These are phyloP conservation scores for Dentipellis sp. DNA, from an alignment of 768 basidiomycete genomes.

Conservation along the genomic window DNA sequence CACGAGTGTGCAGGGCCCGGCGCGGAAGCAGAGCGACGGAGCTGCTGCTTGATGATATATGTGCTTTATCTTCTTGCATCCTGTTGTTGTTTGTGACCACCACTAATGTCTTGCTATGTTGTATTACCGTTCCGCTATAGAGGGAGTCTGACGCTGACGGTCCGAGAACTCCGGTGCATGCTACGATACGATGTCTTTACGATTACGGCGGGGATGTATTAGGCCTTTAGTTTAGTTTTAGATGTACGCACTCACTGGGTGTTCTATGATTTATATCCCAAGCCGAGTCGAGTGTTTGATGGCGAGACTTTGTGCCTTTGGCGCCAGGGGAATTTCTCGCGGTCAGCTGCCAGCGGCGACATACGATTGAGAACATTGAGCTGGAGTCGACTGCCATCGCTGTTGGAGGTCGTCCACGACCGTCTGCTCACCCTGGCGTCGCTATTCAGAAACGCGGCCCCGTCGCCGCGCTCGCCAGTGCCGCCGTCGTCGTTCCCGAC, in stretches of 20 bases:
- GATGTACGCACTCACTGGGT: no score
- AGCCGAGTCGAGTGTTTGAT: neutral
- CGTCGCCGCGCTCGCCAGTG: constrained; percentile 32
- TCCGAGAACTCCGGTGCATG: no score
- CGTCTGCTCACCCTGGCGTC: constrained; percentile 46
- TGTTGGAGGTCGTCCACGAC: constrained; percentile 1
- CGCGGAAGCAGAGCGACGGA: constrained; percentile 8
- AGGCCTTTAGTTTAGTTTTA: no score
- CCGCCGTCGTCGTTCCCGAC: constrained; percentile 35
- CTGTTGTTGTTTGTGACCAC: neutral
- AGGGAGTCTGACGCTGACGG: neutral
- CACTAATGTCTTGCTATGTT: constrained; percentile 2
- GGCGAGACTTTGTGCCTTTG: neutral
- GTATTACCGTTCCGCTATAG: neutral
- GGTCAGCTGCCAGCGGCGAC: neutral
- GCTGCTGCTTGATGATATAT: constrained; percentile 4
- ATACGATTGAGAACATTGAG: neutral
- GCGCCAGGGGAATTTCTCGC: neutral
- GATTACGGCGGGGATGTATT: no score
- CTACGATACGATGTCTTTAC: no score
- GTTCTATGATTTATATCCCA: no score
- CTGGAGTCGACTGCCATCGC: neutral
- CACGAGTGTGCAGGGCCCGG: constrained; percentile 6
- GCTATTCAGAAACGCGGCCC: constrained; percentile 39
- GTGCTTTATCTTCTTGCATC: neutral